phyloP scores from a whole-genome alignment of 306 rosid genomes.

The Hippophae tibetana region DNA sequence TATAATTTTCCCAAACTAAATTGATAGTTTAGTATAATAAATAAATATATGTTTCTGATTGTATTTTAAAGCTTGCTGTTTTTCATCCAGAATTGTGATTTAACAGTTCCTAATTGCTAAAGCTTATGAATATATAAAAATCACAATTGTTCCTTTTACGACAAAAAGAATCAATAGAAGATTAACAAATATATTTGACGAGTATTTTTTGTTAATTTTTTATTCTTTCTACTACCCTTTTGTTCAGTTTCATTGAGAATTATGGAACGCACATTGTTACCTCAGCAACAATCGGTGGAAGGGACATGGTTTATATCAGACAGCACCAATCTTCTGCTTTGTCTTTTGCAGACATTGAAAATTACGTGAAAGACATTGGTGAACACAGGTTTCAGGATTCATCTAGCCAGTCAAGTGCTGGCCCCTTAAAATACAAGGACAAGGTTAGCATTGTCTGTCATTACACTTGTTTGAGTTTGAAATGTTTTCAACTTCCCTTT shows the following conservation, averaged over 20 bases:
- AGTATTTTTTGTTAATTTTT: slow-evolving; percentile 3
- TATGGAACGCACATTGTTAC: slow-evolving; percentile 91
- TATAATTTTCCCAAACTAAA: too few species aligned
- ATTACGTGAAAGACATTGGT: slow-evolving; percentile 67
- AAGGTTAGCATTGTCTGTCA: slow-evolving; percentile 49
- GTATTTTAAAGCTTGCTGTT: too few species aligned
- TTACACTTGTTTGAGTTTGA: not conserved
- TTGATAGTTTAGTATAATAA: too few species aligned
- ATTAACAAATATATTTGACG: slow-evolving; percentile 7
- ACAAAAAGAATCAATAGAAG: not conserved
- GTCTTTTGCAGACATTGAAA: slow-evolving; percentile 61
- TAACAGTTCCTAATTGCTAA: slow-evolving; percentile 4
- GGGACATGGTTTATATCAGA: slow-evolving; percentile 86
- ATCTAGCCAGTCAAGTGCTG: slow-evolving; percentile 38
- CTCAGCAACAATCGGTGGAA: slow-evolving; percentile 91
- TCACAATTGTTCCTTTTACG: not conserved
- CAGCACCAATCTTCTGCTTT: slow-evolving; percentile 88
- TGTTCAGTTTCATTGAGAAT: slow-evolving; percentile 87
- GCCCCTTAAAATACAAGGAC: slow-evolving; percentile 85
- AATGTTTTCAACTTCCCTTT: not conserved
- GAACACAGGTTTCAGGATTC: slow-evolving; percentile 67
- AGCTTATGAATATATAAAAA: not conserved
- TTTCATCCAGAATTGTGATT: not conserved
- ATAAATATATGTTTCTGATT: too few species aligned
- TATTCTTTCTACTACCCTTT: slow-evolving; percentile 11